Evolutionary conservation across 768 basidiomycete genomes (phyloP).

Genomic region (Jaapia argillacea): DNA sequence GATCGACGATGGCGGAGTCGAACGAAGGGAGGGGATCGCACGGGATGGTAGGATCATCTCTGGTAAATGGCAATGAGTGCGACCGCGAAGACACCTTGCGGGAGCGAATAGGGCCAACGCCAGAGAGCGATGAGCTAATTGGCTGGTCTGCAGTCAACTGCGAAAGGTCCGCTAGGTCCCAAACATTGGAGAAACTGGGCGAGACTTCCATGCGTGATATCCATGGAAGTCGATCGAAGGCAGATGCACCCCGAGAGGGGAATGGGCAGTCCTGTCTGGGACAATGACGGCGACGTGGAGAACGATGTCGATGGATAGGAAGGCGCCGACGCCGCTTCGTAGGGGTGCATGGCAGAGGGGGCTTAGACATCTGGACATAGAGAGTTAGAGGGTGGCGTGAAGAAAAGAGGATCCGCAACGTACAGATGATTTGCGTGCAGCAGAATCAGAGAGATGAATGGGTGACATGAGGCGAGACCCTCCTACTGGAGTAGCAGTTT

Average conservation of each 20-base stretch:
- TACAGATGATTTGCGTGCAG: neutral
- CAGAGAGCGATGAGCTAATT: too few species aligned
- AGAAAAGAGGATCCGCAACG: too few species aligned
- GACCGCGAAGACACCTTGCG: too few species aligned
- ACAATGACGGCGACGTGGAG: constrained; percentile 29
- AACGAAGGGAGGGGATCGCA: too few species aligned
- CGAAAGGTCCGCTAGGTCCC: constrained; percentile 40
- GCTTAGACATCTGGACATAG: constrained; percentile 25
- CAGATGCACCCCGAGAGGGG: constrained; percentile 26
- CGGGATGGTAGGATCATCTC: too few species aligned
- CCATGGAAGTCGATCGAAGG: constrained; percentile 66
- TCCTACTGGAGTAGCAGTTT: too few species aligned
- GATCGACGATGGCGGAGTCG: too few species aligned
- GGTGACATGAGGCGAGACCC: constrained; percentile 1
- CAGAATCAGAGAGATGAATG: too few species aligned
- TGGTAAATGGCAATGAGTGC: too few species aligned
- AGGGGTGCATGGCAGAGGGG: constrained; percentile 26
- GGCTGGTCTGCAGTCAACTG: too few species aligned
- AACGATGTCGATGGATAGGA: constrained; percentile 25
- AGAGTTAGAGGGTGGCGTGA: too few species aligned
- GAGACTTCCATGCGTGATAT: constrained; percentile 46
- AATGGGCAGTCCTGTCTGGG: constrained; percentile 30
- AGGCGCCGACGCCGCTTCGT: constrained; percentile 25
- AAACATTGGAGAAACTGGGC: constrained; percentile 28
- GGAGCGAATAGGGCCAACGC: too few species aligned